Base-by-base conservation (phyloP, 257 asterid genomes). In the Forsythia viridissima region DNA sequence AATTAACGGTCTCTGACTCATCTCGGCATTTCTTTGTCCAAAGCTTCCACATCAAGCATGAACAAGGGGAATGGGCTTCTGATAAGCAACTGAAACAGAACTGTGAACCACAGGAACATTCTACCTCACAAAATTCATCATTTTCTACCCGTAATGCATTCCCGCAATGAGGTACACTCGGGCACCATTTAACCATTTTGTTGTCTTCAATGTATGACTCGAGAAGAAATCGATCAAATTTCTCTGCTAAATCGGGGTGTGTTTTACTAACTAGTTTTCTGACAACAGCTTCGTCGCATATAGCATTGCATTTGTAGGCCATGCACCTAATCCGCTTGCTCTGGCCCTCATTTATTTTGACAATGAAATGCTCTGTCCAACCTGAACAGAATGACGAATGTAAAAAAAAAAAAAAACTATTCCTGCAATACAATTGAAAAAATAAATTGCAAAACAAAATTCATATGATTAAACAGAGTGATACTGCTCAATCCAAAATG, bases 151-250 rank as follows among this genome's bases (percentile, higher is more conserved):
- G 92, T 73, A 94, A 89, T 0, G 98, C 97, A 16, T 92, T 94
- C 80, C 98, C 98, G 80, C 98, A 94, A 80, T 94, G 98, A 16
- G 98, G 98, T 41, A 80, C 81, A 57, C 98, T 92, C 6, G 97
- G 98, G 85, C 97, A 94, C 98, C 98, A 94, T 78, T 91, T 91
- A 73, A 92, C 98, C 98, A 89, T 94, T 82, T 87, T 91, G 85
- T 94, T 94, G 86, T 94, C 98, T 84, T 94, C 98, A 66, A 94
- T 91, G 82, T 94, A 94, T 6, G 98, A 94, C 83, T 91, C 97
- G 8, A 92, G 92, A 70, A 94, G 97, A 86, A 88, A 89, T 15
- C 96, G 83, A 67, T 94, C 98, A 77, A 94, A 94, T 79, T 91
- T 94, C 84, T 85, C 91, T 2, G 94, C 98, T 61, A 94, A 82